These are phyloP conservation scores for Phaeoacremonium minimum DNA, from an alignment of 2,329 filamentous ascomycete genomes.

Conservation along the genomic window DNA sequence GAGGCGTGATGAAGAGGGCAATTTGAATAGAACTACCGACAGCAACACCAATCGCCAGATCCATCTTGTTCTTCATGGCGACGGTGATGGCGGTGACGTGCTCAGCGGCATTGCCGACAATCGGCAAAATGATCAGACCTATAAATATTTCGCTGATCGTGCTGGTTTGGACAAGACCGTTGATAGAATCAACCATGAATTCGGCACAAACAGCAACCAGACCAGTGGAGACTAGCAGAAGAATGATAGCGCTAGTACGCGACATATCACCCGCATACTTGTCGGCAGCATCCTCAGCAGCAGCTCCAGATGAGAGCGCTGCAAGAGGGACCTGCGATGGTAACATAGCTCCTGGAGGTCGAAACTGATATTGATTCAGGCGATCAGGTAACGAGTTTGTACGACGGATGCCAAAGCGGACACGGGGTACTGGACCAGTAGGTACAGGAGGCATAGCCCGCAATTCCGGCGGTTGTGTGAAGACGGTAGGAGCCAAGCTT, in stretches of 20 bases:
- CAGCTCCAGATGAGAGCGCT: conserved; percentile 22
- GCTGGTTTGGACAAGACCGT: conserved; percentile 53
- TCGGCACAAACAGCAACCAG: conserved; percentile 67
- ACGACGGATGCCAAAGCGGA: conserved; percentile 63
- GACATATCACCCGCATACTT: conserved; percentile 36
- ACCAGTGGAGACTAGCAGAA: conserved; percentile 59
- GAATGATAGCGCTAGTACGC: conserved; percentile 51
- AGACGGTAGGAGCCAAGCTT: conserved; percentile 68
- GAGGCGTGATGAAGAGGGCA: conserved; percentile 64
- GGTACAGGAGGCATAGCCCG: conserved; percentile 19
- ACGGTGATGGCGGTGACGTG: conserved; percentile 69
- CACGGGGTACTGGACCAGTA: conserved; percentile 46
- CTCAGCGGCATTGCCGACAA: conserved; percentile 70
- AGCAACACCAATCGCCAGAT: conserved; percentile 68
- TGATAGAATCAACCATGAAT: conserved; percentile 65
- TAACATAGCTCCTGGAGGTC: conserved; percentile 45
- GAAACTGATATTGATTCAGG: conserved; percentile 42
- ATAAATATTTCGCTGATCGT: conserved; percentile 63
- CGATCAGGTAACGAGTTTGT: conserved; percentile 72
- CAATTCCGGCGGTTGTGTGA: conserved; percentile 41
- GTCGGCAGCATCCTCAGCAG: conserved; percentile 18
- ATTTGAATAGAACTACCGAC: conserved; percentile 71
- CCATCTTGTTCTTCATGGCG: conserved; percentile 73
- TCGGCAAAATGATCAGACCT: conserved; percentile 67
- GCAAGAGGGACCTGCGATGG: conserved; percentile 39